Conservation (phyloP, 148 eudicot species). For the Silene latifolia region DNA sequence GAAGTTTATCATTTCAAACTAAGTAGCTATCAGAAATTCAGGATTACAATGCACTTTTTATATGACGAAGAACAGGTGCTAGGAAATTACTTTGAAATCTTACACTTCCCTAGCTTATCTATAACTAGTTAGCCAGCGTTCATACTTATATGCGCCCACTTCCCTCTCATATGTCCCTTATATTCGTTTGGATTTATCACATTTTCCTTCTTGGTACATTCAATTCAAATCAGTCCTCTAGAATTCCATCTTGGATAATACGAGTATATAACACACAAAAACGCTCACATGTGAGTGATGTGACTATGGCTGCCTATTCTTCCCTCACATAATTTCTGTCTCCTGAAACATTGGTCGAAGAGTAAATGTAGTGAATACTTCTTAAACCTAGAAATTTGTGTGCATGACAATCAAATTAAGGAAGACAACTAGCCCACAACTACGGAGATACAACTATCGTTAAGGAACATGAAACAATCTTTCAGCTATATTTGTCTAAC, state of each 20-base stretch:
- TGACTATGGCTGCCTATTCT: no score
- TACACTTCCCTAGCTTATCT: neutral
- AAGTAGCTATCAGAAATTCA: neutral
- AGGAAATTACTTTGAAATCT: neutral
- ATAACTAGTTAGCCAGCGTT: neutral
- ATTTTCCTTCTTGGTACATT: neutral
- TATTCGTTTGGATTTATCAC: no score
- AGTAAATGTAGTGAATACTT: no score
- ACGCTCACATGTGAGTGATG: no score
- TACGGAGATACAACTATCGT: neutral
- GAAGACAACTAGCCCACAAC: neutral
- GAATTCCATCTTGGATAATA: no score
- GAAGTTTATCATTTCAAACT: neutral
- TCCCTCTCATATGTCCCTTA: neutral
- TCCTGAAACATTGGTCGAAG: no score
- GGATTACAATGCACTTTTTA: neutral
- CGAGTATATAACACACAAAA: no score
- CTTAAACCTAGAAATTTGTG: no score
- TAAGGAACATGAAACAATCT: neutral
- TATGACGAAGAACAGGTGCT: neutral
- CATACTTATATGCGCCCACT: neutral
- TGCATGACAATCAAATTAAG: neutral
- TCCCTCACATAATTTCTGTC: no score
- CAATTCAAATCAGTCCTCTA: neutral
- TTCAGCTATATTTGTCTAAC: neutral